Conservation (phyloP, 2,329 filamentous ascomycete species). For the Sporothrix humicola region DNA sequence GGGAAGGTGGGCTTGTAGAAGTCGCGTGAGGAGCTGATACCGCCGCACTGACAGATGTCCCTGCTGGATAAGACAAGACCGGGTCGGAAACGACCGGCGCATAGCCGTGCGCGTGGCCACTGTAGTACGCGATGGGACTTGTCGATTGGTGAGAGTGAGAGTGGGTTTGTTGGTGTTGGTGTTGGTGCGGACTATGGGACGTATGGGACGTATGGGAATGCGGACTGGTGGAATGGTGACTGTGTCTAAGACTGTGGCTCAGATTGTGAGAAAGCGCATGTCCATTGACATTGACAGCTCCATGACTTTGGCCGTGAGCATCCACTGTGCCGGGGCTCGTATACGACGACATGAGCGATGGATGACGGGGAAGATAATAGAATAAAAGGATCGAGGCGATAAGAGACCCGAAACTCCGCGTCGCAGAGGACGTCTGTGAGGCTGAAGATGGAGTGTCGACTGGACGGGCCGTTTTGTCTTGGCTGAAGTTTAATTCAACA, state of each 20-base stretch:
- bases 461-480: not conserved
- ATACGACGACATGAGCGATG: conserved; percentile 16
- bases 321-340: conserved; percentile 15
- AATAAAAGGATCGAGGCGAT: too few species aligned
- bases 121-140: conserved; percentile 23
- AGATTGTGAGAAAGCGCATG: conserved; percentile 10
- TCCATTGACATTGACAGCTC: not conserved
- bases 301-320: not conserved
- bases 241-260: conserved; percentile 9
- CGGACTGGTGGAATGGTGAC: not conserved
- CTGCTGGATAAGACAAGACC: not conserved
- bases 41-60: too few species aligned
- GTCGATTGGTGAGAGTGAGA: not conserved
- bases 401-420: conserved; percentile 10
- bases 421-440: not conserved
- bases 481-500: not conserved
- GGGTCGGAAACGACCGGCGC: conserved; percentile 14
- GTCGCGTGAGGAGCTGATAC: too few species aligned
- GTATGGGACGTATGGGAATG: too few species aligned
- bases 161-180: not conserved
- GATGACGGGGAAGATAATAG: too few species aligned
- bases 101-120: conserved; percentile 12
- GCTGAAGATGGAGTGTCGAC: not conserved
- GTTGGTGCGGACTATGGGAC: not conserved
- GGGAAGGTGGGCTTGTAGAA: conserved; percentile 8